phyloP scores from a whole-genome alignment of 164 flowering plant species.

The Macadamia integrifolia region DNA sequence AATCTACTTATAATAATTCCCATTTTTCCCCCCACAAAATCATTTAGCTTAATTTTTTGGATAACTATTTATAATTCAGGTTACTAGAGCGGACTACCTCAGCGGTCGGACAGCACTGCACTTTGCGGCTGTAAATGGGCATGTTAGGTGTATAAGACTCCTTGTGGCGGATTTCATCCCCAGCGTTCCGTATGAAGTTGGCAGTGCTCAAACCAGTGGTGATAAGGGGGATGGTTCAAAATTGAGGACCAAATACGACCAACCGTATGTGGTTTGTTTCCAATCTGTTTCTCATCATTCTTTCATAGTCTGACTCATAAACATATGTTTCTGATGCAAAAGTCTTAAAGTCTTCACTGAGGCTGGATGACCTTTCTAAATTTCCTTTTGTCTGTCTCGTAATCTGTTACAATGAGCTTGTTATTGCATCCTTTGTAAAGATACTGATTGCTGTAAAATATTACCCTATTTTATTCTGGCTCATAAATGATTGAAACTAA shows the following conservation, averaged over 20 bases:
- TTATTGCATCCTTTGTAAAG: too few relatives aligned
- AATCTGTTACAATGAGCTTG: too few relatives aligned
- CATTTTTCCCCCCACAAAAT: too few relatives aligned
- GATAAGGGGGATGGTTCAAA: constrained; percentile 33
- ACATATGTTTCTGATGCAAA: neutral
- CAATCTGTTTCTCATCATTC: neutral
- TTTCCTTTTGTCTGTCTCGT: neutral
- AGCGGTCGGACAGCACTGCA: constrained; percentile 92
- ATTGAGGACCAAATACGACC: constrained; percentile 44
- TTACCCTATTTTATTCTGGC: neutral
- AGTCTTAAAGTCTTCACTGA: neutral
- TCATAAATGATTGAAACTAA: neutral
- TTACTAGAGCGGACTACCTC: constrained; percentile 83
- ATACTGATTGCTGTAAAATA: too few relatives aligned
- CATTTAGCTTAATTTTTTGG: neutral
- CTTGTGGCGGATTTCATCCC: constrained; percentile 88
- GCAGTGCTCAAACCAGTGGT: constrained; percentile 23
- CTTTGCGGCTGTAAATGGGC: constrained; percentile 93
- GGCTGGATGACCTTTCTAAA: neutral
- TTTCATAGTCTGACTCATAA: neutral
- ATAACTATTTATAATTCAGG: constrained; percentile 31
- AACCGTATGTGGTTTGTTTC: constrained; percentile 33
- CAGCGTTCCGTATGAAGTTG: constrained; percentile 61
- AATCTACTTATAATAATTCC: neutral
- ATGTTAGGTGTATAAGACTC: constrained; percentile 81